A percentile compares a stretch with the other conserved stretches of the same genome.
These are phyloP conservation scores for Mycena vitilis DNA, from an alignment of 768 basidiomycete genomes.

Conservation along the genomic window DNA sequence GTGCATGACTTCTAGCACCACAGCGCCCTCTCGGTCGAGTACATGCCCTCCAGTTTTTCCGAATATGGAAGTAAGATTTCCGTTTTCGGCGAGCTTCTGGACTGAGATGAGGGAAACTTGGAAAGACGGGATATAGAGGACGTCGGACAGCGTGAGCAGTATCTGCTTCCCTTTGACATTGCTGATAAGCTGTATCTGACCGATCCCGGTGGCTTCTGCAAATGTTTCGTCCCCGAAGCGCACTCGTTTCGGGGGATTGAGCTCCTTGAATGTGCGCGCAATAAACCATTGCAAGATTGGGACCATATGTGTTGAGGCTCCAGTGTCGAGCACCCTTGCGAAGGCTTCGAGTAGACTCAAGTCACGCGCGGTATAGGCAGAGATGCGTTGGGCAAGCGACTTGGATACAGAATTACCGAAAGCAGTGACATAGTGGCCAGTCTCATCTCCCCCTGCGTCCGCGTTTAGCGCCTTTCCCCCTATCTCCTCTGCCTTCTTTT, in stretches of 20 bases:
- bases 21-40: background rate
- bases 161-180: background rate
- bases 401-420: background rate
- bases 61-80: background rate
- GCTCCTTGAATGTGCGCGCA: background rate
- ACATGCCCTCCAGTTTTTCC: background rate
- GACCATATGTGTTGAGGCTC: background rate
- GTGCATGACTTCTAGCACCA: background rate
- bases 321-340: background rate
- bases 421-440: background rate
- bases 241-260: background rate
- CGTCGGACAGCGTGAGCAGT: background rate
- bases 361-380: conserved; percentile 4
- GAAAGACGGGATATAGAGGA: conserved; percentile 6
- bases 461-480: background rate
- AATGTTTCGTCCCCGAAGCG: background rate
- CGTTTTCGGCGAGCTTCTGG: background rate
- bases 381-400: conserved; percentile 2
- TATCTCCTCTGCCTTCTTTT: background rate
- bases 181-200: background rate
- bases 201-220: conserved; percentile 5
- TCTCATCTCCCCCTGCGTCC: background rate
- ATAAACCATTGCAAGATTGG: background rate
- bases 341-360: background rate
- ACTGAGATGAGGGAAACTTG: conserved; percentile 1